Conservation (phyloP, 768 basidiomycete genomes). For the Agaricus blazei region DNA sequence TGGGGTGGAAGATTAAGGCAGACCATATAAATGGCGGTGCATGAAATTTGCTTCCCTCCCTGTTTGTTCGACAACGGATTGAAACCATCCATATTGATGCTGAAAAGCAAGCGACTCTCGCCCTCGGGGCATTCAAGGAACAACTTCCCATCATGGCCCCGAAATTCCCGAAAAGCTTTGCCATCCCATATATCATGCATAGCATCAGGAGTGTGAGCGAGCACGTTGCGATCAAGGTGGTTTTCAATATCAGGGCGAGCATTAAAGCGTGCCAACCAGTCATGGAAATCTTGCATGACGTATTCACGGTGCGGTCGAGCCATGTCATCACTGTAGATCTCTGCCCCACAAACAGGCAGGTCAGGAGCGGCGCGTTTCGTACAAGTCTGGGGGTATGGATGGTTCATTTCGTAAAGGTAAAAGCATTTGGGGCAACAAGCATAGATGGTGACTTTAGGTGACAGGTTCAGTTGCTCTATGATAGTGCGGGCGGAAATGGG, state of each 20-base stretch:
- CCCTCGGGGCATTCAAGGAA: slow-evolving; percentile 3
- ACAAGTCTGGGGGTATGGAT: too few relatives aligned
- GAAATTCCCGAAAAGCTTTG: neutral
- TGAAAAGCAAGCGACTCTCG: slow-evolving; percentile 2
- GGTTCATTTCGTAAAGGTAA: too few relatives aligned
- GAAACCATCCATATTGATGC: slow-evolving; percentile 21
- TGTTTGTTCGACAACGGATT: slow-evolving; percentile 24
- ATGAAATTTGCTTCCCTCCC: slow-evolving; percentile 18
- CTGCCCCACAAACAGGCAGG: too few relatives aligned
- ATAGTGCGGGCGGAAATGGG: too few relatives aligned
- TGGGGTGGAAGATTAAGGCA: slow-evolving; percentile 29
- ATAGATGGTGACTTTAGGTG: too few relatives aligned
- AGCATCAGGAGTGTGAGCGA: neutral
- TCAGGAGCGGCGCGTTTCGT: too few relatives aligned
- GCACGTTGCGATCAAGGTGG: neutral
- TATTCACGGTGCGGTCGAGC: neutral
- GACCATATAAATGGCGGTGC: slow-evolving; percentile 20
- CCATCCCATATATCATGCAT: slow-evolving; percentile 1
- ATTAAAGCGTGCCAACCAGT: slow-evolving; percentile 1
- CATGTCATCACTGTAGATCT: too few relatives aligned
- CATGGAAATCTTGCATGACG: slow-evolving; percentile 2
- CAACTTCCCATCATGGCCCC: neutral
- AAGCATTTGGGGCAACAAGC: too few relatives aligned
- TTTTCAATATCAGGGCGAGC: slow-evolving; percentile 1
- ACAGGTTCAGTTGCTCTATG: too few relatives aligned